phyloP scores from a whole-genome alignment of 176 grass and related monocot species.

The Phoenix roebelenii region DNA sequence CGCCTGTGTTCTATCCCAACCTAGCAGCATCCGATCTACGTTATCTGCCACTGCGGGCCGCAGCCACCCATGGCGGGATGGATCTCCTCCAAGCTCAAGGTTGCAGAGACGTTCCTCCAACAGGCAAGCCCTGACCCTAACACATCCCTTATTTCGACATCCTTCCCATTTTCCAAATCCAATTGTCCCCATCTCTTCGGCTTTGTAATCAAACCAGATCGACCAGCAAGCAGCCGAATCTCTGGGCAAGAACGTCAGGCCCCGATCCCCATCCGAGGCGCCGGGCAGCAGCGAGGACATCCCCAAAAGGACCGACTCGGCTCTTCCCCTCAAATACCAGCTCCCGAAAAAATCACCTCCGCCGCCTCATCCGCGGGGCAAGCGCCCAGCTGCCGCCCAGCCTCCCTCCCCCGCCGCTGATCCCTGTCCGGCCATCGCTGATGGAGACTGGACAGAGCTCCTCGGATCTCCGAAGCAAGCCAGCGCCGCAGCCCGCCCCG shows the following conservation, averaged over 20 bases:
- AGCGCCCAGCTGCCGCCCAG: constrained; percentile 21
- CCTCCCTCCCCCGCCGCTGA: constrained; percentile 6
- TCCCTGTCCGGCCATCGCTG: neutral
- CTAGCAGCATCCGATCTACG: too few relatives aligned
- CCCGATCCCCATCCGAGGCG: constrained; percentile 33
- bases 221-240: constrained; percentile 95
- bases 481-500: neutral
- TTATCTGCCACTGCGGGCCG: too few relatives aligned
- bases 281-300: constrained; percentile 3
- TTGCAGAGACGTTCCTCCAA: constrained; percentile 84
- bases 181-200: neutral
- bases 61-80: constrained; percentile 55
- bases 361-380: constrained; percentile 23
- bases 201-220: constrained; percentile 38
- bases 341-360: constrained; percentile 16
- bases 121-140: constrained; percentile 33
- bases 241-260: constrained; percentile 48
- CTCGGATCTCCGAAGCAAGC: constrained; percentile 21
- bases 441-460: constrained; percentile 44
- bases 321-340: constrained; percentile 20
- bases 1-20: too few relatives aligned
- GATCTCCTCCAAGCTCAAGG: constrained; percentile 99
- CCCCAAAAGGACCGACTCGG: constrained; percentile 1
- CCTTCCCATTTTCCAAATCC: neutral
- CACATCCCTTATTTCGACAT: neutral